These are phyloP conservation scores for Suillus spraguei DNA, from an alignment of 768 basidiomycete genomes.

Conservation along the genomic window DNA sequence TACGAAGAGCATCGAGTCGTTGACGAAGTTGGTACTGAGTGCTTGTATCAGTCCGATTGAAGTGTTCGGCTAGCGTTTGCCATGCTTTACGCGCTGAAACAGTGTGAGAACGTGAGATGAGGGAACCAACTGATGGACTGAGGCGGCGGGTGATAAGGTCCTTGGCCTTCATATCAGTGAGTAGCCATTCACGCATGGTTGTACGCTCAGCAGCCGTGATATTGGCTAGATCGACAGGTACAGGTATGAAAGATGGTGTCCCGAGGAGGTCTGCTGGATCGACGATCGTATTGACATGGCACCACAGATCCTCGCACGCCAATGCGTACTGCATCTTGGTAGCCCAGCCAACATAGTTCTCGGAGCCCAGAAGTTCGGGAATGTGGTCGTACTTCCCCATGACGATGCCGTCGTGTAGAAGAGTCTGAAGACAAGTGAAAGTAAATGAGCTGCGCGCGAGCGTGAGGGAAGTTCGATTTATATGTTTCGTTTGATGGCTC, in stretches of 20 bases:
- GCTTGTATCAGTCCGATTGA: neutral
- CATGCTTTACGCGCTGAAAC: neutral
- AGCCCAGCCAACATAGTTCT: neutral
- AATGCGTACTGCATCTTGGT: conserved; percentile 7
- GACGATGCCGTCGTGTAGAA: no score
- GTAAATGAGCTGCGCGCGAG: no score
- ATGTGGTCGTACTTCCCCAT: conserved; percentile 18
- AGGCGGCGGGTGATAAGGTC: neutral
- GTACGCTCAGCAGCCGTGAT: neutral
- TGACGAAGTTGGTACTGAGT: neutral
- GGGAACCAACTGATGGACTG: neutral
- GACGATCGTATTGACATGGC: conserved; percentile 2
- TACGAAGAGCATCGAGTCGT: neutral
- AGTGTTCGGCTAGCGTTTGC: neutral
- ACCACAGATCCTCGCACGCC: neutral
- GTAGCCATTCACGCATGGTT: neutral
- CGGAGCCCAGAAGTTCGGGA: neutral
- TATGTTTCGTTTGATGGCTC: no score
- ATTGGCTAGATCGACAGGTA: neutral
- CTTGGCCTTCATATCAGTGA: conserved; percentile 9
- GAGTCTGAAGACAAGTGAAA: no score
- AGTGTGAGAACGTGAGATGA: neutral
- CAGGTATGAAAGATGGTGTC: neutral
- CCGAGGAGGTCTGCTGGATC: neutral
- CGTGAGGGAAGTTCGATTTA: no score